phyloP scores from a whole-genome alignment of 1,139 yeast species.

The Diutina siamensis region DNA sequence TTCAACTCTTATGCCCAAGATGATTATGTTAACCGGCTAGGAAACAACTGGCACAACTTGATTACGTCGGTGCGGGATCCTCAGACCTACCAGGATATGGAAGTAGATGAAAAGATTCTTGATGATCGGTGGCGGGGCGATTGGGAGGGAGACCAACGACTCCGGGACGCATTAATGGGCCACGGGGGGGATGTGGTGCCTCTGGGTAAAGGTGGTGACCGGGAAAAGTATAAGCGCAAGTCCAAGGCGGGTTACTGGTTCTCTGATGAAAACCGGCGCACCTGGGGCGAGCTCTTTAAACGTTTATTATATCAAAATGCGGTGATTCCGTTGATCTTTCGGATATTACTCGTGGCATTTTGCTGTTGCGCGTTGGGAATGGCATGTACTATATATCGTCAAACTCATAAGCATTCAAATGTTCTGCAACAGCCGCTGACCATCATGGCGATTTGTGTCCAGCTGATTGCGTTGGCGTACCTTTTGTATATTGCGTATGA shows the following conservation, averaged over 20 bases:
- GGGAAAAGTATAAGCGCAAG: background rate
- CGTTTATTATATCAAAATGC: slow-evolving; percentile 50
- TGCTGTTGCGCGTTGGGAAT: slow-evolving; percentile 55
- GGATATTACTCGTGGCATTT: slow-evolving; percentile 28
- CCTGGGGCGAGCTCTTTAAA: slow-evolving; percentile 51
- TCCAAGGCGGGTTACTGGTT: slow-evolving; percentile 58
- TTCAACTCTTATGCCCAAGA: slow-evolving; percentile 27
- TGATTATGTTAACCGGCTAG: slow-evolving; percentile 26
- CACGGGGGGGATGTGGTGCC: slow-evolving; percentile 20
- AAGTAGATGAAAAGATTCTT: slow-evolving; percentile 15
- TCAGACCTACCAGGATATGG: slow-evolving; percentile 22
- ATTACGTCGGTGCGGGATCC: slow-evolving; percentile 27
- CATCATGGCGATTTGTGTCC: slow-evolving; percentile 83
- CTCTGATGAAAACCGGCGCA: slow-evolving; percentile 50
- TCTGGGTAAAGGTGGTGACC: slow-evolving; percentile 10
- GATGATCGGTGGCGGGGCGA: slow-evolving; percentile 21
- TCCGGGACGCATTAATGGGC: slow-evolving; percentile 43
- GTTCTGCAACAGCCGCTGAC: slow-evolving; percentile 79
- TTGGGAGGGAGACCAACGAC: slow-evolving; percentile 66
- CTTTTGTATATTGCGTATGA: slow-evolving; percentile 76
- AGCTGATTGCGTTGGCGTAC: slow-evolving; percentile 67
- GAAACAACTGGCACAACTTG: slow-evolving; percentile 29
- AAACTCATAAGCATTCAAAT: slow-evolving; percentile 23
- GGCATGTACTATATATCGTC: slow-evolving; percentile 25
- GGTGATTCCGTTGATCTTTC: slow-evolving; percentile 50